Evolutionary conservation across 768 basidiomycete species (phyloP).

Genomic region (Mycena filopes): DNA sequence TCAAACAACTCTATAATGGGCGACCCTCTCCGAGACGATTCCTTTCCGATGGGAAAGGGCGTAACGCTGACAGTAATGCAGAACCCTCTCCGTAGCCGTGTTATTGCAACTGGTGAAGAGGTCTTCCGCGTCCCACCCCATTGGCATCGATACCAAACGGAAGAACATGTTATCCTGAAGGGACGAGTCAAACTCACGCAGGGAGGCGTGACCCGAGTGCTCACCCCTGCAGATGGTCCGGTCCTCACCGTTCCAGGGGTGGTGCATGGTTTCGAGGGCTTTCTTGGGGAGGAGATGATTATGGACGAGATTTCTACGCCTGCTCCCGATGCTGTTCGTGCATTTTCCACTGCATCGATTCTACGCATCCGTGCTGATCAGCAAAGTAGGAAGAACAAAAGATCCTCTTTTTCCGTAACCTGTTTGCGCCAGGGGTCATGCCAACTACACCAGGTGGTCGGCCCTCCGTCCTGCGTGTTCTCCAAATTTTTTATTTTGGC

Average conservation of each 20-base stretch:
- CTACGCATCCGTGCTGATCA: too few species aligned
- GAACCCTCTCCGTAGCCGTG: neutral
- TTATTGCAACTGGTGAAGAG: slow-evolving; percentile 1
- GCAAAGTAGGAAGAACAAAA: slow-evolving; percentile 12
- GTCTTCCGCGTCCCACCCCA: slow-evolving; percentile 1
- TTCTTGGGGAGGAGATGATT: slow-evolving; percentile 11
- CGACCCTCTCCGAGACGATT: slow-evolving; percentile 6
- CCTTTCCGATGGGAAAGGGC: neutral
- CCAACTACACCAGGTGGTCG: too few species aligned
- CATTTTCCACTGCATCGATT: too few species aligned
- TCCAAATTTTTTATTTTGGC: slow-evolving; percentile 19
- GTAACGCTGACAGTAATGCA: slow-evolving; percentile 9
- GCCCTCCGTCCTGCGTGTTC: neutral
- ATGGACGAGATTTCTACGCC: slow-evolving; percentile 2
- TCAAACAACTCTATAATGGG: neutral
- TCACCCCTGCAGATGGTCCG: neutral
- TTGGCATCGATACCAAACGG: neutral
- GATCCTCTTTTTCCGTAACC: slow-evolving; percentile 8
- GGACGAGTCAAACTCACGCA: slow-evolving; percentile 3
- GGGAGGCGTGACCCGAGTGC: neutral
- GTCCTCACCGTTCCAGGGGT: slow-evolving; percentile 1
- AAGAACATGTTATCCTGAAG: slow-evolving; percentile 3
- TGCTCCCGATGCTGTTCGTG: neutral
- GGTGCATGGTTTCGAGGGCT: slow-evolving; percentile 15
- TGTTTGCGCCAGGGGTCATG: neutral